phyloP scores from a whole-genome alignment of 495 filamentous ascomycete genomes.

The Penicillium mononematosum region DNA sequence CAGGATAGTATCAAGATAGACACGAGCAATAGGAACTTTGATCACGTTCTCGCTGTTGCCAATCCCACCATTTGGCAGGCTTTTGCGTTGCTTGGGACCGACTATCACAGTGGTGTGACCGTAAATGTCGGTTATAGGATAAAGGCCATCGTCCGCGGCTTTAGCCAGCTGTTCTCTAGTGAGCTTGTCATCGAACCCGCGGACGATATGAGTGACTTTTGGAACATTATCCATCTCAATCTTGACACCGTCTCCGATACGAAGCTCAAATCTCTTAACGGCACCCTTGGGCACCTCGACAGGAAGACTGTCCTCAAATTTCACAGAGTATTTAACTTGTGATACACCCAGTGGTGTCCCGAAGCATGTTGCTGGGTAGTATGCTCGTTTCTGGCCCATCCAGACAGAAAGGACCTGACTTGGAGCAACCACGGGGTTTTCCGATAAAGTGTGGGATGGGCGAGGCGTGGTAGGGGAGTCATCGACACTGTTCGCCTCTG shows the following conservation, averaged over 20 bases:
- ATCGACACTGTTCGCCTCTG: conserved; percentile 10
- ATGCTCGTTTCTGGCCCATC: conserved; percentile 49
- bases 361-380: conserved; percentile 52
- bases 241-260: conserved; percentile 51
- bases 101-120: conserved; percentile 45
- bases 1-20: conserved; percentile 51
- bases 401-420: conserved; percentile 53
- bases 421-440: conserved; percentile 33
- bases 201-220: conserved; percentile 47
- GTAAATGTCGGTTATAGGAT: conserved; percentile 47
- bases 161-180: conserved; percentile 34
- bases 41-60: conserved; percentile 33
- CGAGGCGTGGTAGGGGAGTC: conserved; percentile 21
- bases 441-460: not conserved
- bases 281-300: conserved; percentile 42
- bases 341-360: conserved; percentile 40
- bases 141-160: conserved; percentile 25
- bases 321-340: conserved; percentile 42
- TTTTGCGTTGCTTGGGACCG: conserved; percentile 48
- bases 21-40: conserved; percentile 44
- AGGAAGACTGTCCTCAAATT: conserved; percentile 47
- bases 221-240: conserved; percentile 48
- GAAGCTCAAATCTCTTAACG: conserved; percentile 50
- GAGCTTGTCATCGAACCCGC: conserved; percentile 43
- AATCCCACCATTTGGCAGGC: conserved; percentile 37